Evolutionary conservation across 345 rosid genomes (phyloP).

Genomic region (Microcos paniculata): DNA sequence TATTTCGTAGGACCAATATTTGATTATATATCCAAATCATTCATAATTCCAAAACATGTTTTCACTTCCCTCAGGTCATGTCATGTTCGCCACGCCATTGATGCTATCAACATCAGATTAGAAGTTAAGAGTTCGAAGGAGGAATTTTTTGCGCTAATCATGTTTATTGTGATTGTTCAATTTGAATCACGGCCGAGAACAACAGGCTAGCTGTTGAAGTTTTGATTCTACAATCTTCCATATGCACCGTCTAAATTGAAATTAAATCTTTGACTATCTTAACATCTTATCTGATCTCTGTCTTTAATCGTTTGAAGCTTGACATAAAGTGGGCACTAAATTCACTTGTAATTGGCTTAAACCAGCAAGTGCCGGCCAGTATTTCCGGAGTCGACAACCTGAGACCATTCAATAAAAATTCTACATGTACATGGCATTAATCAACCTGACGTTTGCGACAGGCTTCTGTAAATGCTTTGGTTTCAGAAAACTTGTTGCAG

Average conservation of each 20-base stretch:
- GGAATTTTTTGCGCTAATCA: background rate
- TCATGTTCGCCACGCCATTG: background rate
- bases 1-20: background rate
- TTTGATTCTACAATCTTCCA: too few relatives aligned
- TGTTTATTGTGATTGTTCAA: background rate
- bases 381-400: too few relatives aligned
- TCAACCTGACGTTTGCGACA: background rate
- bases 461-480: background rate
- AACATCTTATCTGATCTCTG: background rate
- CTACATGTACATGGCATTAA: too few relatives aligned
- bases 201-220: too few relatives aligned
- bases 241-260: background rate
- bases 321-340: constrained; percentile 24
- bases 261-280: too few relatives aligned
- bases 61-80: background rate
- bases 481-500: background rate
- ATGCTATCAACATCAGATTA: background rate
- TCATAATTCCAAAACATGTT: background rate
- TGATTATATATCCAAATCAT: background rate
- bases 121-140: background rate
- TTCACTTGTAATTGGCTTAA: background rate
- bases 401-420: too few relatives aligned
- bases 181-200: background rate
- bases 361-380: background rate
- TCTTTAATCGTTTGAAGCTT: background rate